Conservation (phyloP, 2,329 filamentous ascomycete species). For the Fusarium sp. region DNA sequence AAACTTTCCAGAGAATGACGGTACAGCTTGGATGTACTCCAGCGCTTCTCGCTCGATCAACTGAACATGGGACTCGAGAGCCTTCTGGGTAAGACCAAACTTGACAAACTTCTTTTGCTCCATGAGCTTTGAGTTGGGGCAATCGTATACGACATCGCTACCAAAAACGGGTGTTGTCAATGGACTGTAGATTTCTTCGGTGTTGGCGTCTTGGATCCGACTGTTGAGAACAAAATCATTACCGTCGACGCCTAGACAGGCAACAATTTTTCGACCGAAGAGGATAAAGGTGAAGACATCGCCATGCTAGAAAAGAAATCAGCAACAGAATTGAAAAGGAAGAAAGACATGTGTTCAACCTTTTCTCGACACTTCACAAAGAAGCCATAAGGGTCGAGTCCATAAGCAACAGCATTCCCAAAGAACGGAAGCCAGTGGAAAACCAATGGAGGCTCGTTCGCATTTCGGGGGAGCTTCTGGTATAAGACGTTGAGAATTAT, state of each 20-base stretch:
- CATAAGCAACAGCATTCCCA: conserved; percentile 78
- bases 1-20: conserved; percentile 67
- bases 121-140: conserved; percentile 86
- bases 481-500: conserved; percentile 23
- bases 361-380: conserved; percentile 73
- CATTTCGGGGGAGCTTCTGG: conserved; percentile 32
- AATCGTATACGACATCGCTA: conserved; percentile 84
- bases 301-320: conserved; percentile 55
- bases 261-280: conserved; percentile 62
- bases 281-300: conserved; percentile 67
- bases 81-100: conserved; percentile 73
- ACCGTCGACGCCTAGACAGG: conserved; percentile 61
- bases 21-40: conserved; percentile 69
- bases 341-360: conserved; percentile 55
- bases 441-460: conserved; percentile 61
- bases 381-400: conserved; percentile 76
- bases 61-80: conserved; percentile 74
- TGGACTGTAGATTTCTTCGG: conserved; percentile 65
- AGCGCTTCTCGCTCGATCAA: conserved; percentile 77
- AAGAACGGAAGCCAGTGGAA: conserved; percentile 72
- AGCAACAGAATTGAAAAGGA: not conserved
- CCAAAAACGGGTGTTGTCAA: conserved; percentile 73
- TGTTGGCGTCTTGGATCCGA: conserved; percentile 63
- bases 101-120: conserved; percentile 90
- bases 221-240: conserved; percentile 69